Base-by-base conservation (phyloP, 1,284 basidiomycete genomes). In the Trichosporon coremiiforme region DNA sequence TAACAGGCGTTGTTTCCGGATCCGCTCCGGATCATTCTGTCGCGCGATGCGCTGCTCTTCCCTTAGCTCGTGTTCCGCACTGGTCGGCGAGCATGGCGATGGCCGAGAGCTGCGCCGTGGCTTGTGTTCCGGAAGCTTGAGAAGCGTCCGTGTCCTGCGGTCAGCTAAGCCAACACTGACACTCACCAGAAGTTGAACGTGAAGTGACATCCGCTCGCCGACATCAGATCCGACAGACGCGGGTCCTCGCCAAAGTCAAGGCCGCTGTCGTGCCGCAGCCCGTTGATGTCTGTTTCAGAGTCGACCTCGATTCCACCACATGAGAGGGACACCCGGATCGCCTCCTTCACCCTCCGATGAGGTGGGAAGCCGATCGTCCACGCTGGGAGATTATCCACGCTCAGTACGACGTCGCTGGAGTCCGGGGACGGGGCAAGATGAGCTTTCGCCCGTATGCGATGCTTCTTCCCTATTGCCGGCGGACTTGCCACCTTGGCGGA, bases 161-260 rank as follows among this genome's bases (percentile, higher is more conserved):
- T 53, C 10, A 53, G 50, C 7, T 7, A 9, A 53, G 22, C 22
- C 15, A 17, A 8, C 20, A 10, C 33, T 6, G 33, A 53, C 20
- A 25, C 22, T 22, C 20, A 53, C 50, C 50, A 53, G 50, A 53
- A 53, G 50, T 53, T 22, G 50, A 53, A 53, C 8, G 50, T 53
- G 7, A 53, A 53, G 50, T 53, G 50, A 9, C 50, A 53, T n/a
- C 50, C 50, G 4, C 10, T 53, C 4, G 8, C n/a, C 50, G 17
- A 25, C 20, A 53, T 25, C 7, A 53, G 50, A 17, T 53, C 50
- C 7, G 50, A 17, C 15, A 53, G 20, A 8, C 50, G 50, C 8
- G 50, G 50, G 50, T 53, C 50, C 22, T 53, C 20, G 50, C 50
- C 50, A 25, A 53, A 53, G 22, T 53, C 50, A 8, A 53, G 20